Base-by-base conservation (phyloP, 495 filamentous ascomycete species). In the Cercophora samala region DNA sequence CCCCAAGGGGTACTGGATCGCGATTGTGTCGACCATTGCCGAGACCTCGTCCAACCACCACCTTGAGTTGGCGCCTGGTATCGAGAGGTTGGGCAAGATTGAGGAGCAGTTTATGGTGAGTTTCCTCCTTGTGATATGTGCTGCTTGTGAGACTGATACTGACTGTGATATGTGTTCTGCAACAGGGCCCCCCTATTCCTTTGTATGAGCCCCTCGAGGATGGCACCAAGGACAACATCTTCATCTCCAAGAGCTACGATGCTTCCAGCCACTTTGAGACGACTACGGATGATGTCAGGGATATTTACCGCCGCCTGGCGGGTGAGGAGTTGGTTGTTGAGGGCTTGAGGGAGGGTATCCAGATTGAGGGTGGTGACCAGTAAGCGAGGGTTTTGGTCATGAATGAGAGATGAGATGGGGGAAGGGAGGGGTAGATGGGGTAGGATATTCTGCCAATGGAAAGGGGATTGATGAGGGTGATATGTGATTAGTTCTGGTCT, bases 1-100 rank as follows among this genome's bases (percentile, higher is more conserved):
- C 82, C 95, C 96, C 64, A 97, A 97, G 85, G 95, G 93, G 54
- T 98, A 97, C 86, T 98, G 96, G 82, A 93, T 99, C 71, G 96
- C 95, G 67, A 97, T 97, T 71, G 93, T 99, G 63, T 96, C 92
- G 60, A 99, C 96, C 66, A 97, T 99, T 70, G 92, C 96, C 71
- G 95, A 99, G 84, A 89, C 88, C 53, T 81, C 87, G 68, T 88
- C 90, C 67, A 98, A 99, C 84, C 93, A 96, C 80, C 96, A 98
- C 77, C 78, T 97, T 25, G 95, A 99, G 81, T 88, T 99, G 4
- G 90, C 93, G 76, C 89, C 93, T 23, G 95, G 95, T 65, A 90
- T 99, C 68, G 93, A 98, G 75, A 88, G 95, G 66, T 89, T 99
- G 25, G 95, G 96, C 67, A 86, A 86, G 69, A 95, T 97, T 68